Evolutionary conservation across 345 rosid species (phyloP).

Genomic region (Ailanthus altissimus): DNA sequence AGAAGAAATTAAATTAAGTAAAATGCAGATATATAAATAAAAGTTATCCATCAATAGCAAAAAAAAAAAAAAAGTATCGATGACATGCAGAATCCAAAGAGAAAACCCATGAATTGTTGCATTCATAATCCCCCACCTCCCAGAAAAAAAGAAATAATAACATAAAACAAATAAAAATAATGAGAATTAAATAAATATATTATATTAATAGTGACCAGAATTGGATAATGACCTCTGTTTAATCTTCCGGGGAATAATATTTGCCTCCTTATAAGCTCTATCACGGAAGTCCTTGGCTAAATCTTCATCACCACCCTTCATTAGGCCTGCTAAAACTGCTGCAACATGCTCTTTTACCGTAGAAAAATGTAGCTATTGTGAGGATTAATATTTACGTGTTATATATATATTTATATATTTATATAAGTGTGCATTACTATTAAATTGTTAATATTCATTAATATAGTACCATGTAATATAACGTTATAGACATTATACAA

Average conservation of each 20-base stretch:
- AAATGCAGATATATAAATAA: background rate
- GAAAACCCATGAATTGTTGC: background rate
- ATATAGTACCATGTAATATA: too few relatives aligned
- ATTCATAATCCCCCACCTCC: background rate
- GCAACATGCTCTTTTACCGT: slow-evolving; percentile 99
- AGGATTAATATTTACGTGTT: too few relatives aligned
- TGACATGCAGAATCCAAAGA: background rate
- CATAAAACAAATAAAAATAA: too few relatives aligned
- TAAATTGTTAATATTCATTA: too few relatives aligned
- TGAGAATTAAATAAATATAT: background rate
- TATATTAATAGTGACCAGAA: background rate
- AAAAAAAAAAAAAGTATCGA: background rate
- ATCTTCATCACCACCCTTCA: slow-evolving; percentile 93
- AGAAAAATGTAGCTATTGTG: slow-evolving; percentile 18
- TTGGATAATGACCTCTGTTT: slow-evolving; percentile 50
- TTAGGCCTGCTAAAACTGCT: slow-evolving; percentile 89
- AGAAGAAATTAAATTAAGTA: background rate
- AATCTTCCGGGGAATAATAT: slow-evolving; percentile 54
- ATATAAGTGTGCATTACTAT: too few relatives aligned
- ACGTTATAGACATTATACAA: too few relatives aligned
- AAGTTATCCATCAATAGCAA: background rate
- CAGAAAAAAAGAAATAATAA: too few relatives aligned
- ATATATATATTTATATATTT: too few relatives aligned
- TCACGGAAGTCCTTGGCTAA: slow-evolving; percentile 81
- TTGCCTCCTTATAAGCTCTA: slow-evolving; percentile 80